Percentiles rank a stretch among this genome's conserved stretches.
Conservation (phyloP, 108 stramenopile genomes). For the Aurantiochytrium sp. region DNA sequence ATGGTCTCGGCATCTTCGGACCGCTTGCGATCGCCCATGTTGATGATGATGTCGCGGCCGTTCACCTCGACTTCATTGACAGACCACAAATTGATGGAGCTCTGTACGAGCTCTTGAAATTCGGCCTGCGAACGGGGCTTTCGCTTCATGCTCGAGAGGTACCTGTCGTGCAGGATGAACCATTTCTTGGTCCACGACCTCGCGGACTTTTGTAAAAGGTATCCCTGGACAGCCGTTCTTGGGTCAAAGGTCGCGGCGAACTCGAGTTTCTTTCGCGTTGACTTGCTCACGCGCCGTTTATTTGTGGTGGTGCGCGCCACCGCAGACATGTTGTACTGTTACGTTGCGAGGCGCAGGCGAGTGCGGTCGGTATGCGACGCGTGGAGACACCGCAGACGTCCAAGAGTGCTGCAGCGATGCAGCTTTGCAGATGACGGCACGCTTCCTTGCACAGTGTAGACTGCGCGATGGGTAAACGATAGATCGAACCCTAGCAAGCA, state of each 20-base stretch:
- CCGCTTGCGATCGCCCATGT: background rate
- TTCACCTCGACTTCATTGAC: background rate
- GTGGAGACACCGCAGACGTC: too few relatives aligned
- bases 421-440: too few relatives aligned
- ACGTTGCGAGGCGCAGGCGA: too few relatives aligned
- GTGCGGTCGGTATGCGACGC: too few relatives aligned
- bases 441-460: too few relatives aligned
- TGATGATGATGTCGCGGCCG: background rate
- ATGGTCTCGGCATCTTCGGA: background rate
- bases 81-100: constrained; percentile 8
- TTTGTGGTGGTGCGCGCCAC: too few relatives aligned
- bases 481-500: too few relatives aligned
- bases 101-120: background rate
- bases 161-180: background rate
- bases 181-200: background rate
- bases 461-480: too few relatives aligned
- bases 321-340: too few relatives aligned
- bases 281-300: too few relatives aligned
- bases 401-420: too few relatives aligned
- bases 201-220: background rate
- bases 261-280: too few relatives aligned
- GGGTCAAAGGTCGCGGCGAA: background rate
- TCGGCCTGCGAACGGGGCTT: background rate
- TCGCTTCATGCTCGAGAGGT: background rate
- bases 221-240: background rate